Conservation (phyloP, 2,329 filamentous ascomycete species). For the Ustulina deusta region DNA sequence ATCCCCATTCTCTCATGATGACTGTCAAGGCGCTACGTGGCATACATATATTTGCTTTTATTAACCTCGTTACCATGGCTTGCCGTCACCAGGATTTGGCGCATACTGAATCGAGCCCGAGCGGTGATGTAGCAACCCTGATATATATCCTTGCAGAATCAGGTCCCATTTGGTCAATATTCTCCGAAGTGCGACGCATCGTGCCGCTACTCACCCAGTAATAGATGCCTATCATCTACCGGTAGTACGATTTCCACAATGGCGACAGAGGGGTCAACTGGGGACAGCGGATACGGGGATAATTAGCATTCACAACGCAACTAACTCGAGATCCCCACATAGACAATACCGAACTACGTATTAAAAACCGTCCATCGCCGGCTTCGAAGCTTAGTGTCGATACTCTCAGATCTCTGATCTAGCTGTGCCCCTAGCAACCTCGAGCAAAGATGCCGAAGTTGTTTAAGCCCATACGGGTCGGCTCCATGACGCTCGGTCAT, state of each 20-base stretch:
- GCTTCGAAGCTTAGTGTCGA: not conserved
- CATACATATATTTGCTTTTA: not conserved
- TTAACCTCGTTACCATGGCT: not conserved
- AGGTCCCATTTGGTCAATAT: not conserved
- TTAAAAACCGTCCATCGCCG: not conserved
- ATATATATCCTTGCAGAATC: not conserved
- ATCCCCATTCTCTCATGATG: not conserved
- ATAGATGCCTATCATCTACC: not conserved
- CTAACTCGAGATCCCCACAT: constrained; percentile 2
- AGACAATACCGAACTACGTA: not conserved
- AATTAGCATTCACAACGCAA: not conserved
- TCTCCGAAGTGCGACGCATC: not conserved
- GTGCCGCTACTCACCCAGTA: not conserved
- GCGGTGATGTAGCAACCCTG: not conserved
- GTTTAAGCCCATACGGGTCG: constrained; percentile 58
- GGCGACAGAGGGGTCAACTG: not conserved
- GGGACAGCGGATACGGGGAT: constrained; percentile 12
- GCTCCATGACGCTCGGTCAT: constrained; percentile 55
- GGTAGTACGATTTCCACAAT: not conserved
- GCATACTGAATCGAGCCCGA: not conserved
- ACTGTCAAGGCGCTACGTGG: not conserved
- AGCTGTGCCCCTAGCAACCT: not conserved
- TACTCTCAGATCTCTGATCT: not conserved
- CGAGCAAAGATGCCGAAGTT: constrained; percentile 46
- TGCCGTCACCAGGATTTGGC: not conserved